A percentile compares a stretch with the other conserved stretches of the same genome.
These are phyloP conservation scores for Perkinsus marinus DNA, from an alignment of 169 alveolate species.

Conservation along the genomic window DNA sequence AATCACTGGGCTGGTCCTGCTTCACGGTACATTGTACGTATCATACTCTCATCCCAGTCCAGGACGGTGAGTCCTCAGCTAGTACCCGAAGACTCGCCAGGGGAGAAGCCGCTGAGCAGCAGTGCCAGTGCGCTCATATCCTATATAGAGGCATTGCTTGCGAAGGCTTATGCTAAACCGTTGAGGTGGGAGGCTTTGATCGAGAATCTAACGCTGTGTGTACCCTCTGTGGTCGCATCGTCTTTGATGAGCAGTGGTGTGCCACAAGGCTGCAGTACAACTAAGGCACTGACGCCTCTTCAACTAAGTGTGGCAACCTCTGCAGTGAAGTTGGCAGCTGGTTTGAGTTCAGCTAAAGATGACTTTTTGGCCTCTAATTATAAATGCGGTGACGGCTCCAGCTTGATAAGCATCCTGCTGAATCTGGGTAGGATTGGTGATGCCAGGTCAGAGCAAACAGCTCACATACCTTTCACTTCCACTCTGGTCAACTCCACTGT, in stretches of 20 bases:
- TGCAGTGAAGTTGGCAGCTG: not conserved
- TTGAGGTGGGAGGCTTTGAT: not conserved
- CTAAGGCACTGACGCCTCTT: not conserved
- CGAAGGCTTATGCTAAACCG: not conserved
- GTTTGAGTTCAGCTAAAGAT: not conserved
- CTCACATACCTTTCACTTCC: not conserved
- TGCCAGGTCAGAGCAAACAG: not conserved
- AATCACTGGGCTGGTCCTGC: not conserved
- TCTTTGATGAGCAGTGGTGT: not conserved
- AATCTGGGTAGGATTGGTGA: not conserved
- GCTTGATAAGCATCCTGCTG: not conserved
- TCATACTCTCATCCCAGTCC: not conserved
- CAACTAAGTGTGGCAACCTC: not conserved
- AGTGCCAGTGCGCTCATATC: not conserved
- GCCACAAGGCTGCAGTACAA: not conserved
- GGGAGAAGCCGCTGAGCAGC: not conserved
- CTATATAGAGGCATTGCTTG: not conserved
- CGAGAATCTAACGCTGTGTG: not conserved
- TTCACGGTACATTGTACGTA: not conserved
- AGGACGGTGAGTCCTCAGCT: not conserved
- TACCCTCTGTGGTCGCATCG: not conserved
- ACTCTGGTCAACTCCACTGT: not conserved
- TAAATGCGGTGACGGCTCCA: not conserved
- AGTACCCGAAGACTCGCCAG: not conserved
- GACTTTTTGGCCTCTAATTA: not conserved